Percentiles rank a stretch among this genome's conserved stretches.
Evolutionary conservation across 345 rosid species (phyloP).

Genomic region (Sapria himalayana): DNA sequence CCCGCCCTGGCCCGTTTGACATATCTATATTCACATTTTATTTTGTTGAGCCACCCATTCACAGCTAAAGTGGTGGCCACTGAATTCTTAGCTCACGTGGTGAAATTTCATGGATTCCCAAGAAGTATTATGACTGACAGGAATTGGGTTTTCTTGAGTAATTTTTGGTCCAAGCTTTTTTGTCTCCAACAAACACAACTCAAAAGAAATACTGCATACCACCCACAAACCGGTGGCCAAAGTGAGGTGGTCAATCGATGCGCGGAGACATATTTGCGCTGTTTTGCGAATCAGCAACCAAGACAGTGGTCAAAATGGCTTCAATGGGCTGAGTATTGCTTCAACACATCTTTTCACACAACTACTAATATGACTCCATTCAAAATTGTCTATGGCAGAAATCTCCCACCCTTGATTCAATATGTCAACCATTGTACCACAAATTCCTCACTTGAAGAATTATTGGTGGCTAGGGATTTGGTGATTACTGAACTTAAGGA

Average conservation of each 20-base stretch:
- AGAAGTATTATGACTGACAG: background rate
- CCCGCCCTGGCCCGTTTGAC: too few relatives aligned
- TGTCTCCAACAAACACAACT: background rate
- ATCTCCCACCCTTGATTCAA: too few relatives aligned
- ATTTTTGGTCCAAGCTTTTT: background rate
- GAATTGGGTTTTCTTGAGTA: background rate
- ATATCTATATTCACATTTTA: background rate
- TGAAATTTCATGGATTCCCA: background rate
- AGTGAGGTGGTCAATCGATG: background rate
- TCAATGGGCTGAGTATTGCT: too few relatives aligned
- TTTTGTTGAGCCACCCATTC: background rate
- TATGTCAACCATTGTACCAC: too few relatives aligned
- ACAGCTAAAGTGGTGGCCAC: background rate
- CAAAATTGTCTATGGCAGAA: too few relatives aligned
- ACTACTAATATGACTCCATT: too few relatives aligned
- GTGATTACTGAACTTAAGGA: too few relatives aligned
- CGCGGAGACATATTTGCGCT: background rate
- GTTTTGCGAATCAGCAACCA: background rate
- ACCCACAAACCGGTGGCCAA: background rate
- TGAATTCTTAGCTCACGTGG: background rate
- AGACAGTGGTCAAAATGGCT: too few relatives aligned
- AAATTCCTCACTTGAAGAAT: too few relatives aligned
- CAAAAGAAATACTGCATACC: too few relatives aligned
- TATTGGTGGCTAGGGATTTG: too few relatives aligned
- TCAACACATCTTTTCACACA: too few relatives aligned